Evolutionary conservation across 176 grass and related monocot species (phyloP).

Genomic region (Areca catechu): DNA sequence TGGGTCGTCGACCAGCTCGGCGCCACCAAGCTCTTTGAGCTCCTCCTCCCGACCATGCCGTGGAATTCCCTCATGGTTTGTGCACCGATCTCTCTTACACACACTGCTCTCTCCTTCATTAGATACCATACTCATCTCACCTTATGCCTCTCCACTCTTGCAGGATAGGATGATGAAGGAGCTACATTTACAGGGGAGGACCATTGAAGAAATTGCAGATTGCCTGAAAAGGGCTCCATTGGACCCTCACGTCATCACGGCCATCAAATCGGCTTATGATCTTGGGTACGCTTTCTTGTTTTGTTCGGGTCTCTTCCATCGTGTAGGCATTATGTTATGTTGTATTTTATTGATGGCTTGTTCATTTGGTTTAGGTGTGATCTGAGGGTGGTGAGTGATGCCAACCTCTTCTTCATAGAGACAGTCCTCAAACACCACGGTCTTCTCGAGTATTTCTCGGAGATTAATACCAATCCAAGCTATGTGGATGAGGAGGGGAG

Average conservation of each 20-base stretch:
- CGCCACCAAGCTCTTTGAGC: slow-evolving; percentile 52
- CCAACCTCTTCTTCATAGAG: slow-evolving; percentile 86
- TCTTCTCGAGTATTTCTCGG: slow-evolving; percentile 52
- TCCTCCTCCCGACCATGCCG: slow-evolving; percentile 78
- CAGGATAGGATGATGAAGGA: slow-evolving; percentile 66
- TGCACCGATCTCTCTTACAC: not conserved
- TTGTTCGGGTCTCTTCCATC: no score
- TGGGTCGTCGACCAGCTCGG: slow-evolving; percentile 60
- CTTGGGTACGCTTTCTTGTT: slow-evolving; percentile 17
- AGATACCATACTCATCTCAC: not conserved
- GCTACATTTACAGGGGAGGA: slow-evolving; percentile 32
- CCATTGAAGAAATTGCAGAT: slow-evolving; percentile 39
- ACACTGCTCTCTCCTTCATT: not conserved
- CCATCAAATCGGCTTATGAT: slow-evolving; percentile 40
- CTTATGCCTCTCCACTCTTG: not conserved
- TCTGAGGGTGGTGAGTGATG: slow-evolving; percentile 74
- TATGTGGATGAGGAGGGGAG: slow-evolving; percentile 39
- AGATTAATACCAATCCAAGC: slow-evolving; percentile 84
- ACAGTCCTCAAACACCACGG: slow-evolving; percentile 69
- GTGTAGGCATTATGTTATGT: no score
- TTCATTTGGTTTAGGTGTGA: slow-evolving; percentile 37
- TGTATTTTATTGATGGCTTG: not conserved
- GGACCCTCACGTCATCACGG: slow-evolving; percentile 34
- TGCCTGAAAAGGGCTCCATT: slow-evolving; percentile 33
- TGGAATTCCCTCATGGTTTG: slow-evolving; percentile 73